These are phyloP conservation scores for Phytophthora capsici DNA, from an alignment of 352 stramenopile species.

Conservation along the genomic window DNA sequence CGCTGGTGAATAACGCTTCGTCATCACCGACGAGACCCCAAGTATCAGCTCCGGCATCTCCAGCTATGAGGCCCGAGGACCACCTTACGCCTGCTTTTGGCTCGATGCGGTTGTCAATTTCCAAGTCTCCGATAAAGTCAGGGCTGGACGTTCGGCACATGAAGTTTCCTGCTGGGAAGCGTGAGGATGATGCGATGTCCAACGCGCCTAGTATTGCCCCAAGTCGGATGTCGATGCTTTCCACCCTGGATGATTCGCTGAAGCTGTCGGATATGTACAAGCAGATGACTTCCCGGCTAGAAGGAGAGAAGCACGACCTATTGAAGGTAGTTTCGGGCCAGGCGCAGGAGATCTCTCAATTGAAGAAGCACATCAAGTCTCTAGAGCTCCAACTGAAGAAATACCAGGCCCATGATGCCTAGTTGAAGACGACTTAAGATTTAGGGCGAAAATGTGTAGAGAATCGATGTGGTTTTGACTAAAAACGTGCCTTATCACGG, in stretches of 20 bases:
- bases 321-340: conserved; percentile 73
- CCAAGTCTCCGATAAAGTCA: conserved; percentile 32
- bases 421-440: conserved; percentile 16
- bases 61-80: conserved; percentile 27
- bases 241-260: conserved; percentile 61
- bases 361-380: conserved; percentile 81
- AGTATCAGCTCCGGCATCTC: conserved; percentile 22
- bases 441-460: conserved; percentile 32
- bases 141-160: conserved; percentile 31
- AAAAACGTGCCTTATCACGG: too few species aligned
- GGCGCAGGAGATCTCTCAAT: conserved; percentile 73
- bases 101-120: conserved; percentile 27
- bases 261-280: conserved; percentile 87
- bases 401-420: conserved; percentile 39
- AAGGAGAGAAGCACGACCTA: conserved; percentile 78
- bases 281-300: conserved; percentile 76
- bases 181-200: conserved; percentile 41
- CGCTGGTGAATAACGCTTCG: conserved; percentile 11
- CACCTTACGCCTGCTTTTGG: conserved; percentile 21
- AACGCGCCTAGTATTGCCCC: conserved; percentile 38
- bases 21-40: conserved; percentile 18
- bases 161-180: conserved; percentile 31
- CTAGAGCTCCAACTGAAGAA: conserved; percentile 65
- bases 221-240: conserved; percentile 48
- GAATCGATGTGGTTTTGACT: conserved; percentile 44